A percentile compares a stretch with the other conserved stretches of the same genome.
Evolutionary conservation across 169 alveolate genomes (phyloP).

Genomic region (Plasmodium relictum): DNA sequence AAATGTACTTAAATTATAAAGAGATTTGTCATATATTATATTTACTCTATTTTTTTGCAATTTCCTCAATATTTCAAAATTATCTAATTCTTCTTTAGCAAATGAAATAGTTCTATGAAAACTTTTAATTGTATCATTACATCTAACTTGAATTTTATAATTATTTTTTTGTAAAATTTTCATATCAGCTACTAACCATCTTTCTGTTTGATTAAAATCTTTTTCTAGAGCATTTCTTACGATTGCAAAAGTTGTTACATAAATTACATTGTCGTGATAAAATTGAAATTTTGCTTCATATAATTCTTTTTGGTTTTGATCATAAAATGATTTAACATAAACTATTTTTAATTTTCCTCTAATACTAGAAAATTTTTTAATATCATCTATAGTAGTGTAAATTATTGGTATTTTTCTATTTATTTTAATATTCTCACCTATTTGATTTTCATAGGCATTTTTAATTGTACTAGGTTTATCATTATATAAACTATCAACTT

Average conservation of each 20-base stretch:
- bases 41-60: slow-evolving; percentile 20
- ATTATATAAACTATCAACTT: background rate
- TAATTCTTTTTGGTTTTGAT: slow-evolving; percentile 38
- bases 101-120: slow-evolving; percentile 28
- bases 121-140: slow-evolving; percentile 28
- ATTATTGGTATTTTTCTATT: slow-evolving; percentile 36
- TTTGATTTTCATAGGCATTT: slow-evolving; percentile 1
- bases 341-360: slow-evolving; percentile 62
- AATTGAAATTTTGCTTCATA: slow-evolving; percentile 73
- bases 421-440: background rate
- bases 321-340: slow-evolving; percentile 49
- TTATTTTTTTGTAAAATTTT: slow-evolving; percentile 50
- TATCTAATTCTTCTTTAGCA: slow-evolving; percentile 16
- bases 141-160: slow-evolving; percentile 36
- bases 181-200: slow-evolving; percentile 56
- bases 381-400: slow-evolving; percentile 37
- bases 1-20: slow-evolving; percentile 37
- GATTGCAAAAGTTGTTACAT: slow-evolving; percentile 64
- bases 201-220: slow-evolving; percentile 25
- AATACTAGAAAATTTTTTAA: slow-evolving; percentile 33
- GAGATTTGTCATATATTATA: slow-evolving; percentile 52
- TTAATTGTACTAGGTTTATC: background rate
- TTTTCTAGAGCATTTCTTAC: slow-evolving; percentile 39
- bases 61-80: slow-evolving; percentile 49
- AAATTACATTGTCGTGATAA: slow-evolving; percentile 34